Percentiles rank a stretch among this genome's conserved stretches.
Conservation (phyloP, 1,284 basidiomycete species). For the Lentinus polychrous region DNA sequence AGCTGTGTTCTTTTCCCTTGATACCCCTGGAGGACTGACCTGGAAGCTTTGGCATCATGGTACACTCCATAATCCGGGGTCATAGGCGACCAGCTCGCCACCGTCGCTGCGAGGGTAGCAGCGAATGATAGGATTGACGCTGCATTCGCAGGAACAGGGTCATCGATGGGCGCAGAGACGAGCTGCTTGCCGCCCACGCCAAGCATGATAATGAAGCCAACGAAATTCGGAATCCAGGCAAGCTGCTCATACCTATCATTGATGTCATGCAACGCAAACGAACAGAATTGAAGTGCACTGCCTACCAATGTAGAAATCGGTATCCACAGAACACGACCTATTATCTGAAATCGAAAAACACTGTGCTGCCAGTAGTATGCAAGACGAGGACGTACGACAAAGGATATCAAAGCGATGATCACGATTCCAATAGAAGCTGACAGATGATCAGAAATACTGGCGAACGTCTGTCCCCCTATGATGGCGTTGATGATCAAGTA, state of each 20-base stretch:
- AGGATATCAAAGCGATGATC: conserved; percentile 63
- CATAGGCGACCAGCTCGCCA: conserved; percentile 48
- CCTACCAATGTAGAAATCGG: conserved; percentile 49
- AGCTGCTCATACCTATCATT: conserved; percentile 42
- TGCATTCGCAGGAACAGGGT: conserved; percentile 22
- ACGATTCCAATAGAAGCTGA: conserved; percentile 65
- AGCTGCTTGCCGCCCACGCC: conserved; percentile 49
- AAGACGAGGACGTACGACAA: conserved; percentile 38
- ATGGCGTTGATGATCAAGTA: conserved; percentile 71
- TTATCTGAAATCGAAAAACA: conserved; percentile 12
- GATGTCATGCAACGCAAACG: not conserved
- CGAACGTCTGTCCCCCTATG: conserved; percentile 68
- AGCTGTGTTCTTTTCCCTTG: conserved; percentile 10
- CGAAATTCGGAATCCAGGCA: conserved; percentile 61
- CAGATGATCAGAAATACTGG: conserved; percentile 46
- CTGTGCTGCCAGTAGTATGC: not conserved
- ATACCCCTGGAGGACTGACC: conserved; percentile 22
- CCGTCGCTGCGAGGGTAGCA: conserved; percentile 34
- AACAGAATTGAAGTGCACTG: not conserved
- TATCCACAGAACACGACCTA: conserved; percentile 52
- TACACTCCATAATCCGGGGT: conserved; percentile 57
- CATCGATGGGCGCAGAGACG: conserved; percentile 19
- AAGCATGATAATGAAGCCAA: conserved; percentile 61
- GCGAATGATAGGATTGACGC: conserved; percentile 28
- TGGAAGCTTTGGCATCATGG: conserved; percentile 41